Evolutionary conservation across 2,329 filamentous ascomycete species (phyloP), one percentile per base, ranked within the genome.

Genomic region (Aphanoascus verrucosus): DNA sequence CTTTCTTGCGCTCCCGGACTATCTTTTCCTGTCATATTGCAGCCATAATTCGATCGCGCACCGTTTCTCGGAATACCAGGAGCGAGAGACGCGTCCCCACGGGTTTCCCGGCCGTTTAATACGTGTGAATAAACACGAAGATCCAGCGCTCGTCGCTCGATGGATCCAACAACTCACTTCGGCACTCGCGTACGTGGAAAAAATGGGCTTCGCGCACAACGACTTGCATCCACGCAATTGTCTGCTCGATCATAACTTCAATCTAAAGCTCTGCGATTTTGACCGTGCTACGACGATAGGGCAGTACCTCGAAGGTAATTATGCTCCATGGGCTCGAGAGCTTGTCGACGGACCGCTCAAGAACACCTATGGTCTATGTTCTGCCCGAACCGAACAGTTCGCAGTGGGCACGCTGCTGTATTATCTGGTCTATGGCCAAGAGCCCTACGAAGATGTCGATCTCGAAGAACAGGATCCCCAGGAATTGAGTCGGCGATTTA

Each of bases 341-440:
- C 43, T 60, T 46, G 34, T 37, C 48, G 53, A 51, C 41, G 55
- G 57, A 14, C 58, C 53, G 40, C 57, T 57, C 15, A 54, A 58
- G 53, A 57, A 53, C 41, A 58, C 53, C n/a, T 62, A 59, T 42
- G 55, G 57, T 34, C 59, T 60, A 48, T 62, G 53, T 32, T 57
- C 50, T 23, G 55, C 58, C 2, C 60, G 56, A 53, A 62, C 59
- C 40, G 53, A 62, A 46, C 54, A 61, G 44, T 60, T 60, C 54
- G 55, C 58, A 0, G 41, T 61, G 32, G 52, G 56, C 9, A 51
- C 58, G 40, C 52, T 60, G 44, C 55, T 60, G 12, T 62, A 60
- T 54, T 60, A 58, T 9, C 58, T 61, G 55, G 55, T 59, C 52
- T 62, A 62, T 44, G 56, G 58, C 20, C 45, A 60, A 46, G 40